Evolutionary conservation across 306 rosid genomes (phyloP), one percentile per base, ranked within the genome.

Genomic region (Cicer chorassanicum): DNA sequence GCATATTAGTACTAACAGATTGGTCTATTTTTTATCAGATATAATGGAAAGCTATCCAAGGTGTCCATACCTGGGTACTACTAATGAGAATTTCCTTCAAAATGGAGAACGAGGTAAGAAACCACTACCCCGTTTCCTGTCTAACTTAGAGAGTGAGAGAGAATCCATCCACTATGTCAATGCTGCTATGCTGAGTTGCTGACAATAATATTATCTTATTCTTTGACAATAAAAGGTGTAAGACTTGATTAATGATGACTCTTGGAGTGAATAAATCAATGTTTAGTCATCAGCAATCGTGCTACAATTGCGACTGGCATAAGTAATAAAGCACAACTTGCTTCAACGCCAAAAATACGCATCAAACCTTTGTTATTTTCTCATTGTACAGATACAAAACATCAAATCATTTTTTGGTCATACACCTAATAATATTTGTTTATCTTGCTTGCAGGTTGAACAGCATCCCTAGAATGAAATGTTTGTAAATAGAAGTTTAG

Each of bases 21-120:
- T 46, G 72, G 38, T 71, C 49, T 61, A 56, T 51, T 21, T 74
- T 68, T 67, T 54, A 69, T 78, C 87, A 90, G 97, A 90, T 78
- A 90, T 90, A 78, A 79, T 92, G 84, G 97, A 92, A 82, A 89
- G 82, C 87, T 92, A 90, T 72, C 85, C 87, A 59, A 61, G 92
- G 59, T 92, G 88, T 40, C 90, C 97, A 9, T 88, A 82, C 86
- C 84, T 88, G 59, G 88, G 70, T 24, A 80, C 89, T 72, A 90
- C 86, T 56, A 65, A 83, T 80, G 91, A 84, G 12, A 85, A 83
- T 79, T 89, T 88, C 70, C 86, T 88, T 36, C 91, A 84, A 41
- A 80, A 88, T 65, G 80, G 84, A 80, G 92, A 89, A 44, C 91
- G 88, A 59, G 91, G 96, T 92, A 69, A 84, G 76, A 57, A 67